Conservation (phyloP, 305 asterid species). For the Striga hermonthica region DNA sequence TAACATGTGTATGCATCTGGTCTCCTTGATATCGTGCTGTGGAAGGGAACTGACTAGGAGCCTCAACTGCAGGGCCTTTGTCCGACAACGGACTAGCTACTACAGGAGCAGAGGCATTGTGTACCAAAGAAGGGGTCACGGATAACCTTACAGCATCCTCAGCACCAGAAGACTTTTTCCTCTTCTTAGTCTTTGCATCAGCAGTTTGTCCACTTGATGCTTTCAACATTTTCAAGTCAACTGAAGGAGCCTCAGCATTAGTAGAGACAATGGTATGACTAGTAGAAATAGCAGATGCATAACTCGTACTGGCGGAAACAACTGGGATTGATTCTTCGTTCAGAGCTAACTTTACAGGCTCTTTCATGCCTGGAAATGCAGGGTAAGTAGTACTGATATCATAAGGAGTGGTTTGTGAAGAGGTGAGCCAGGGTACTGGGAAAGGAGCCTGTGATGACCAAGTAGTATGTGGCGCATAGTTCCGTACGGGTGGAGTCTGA, state of each 20-base stretch:
- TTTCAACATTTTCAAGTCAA: conserved; percentile 48
- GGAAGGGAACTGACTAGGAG: conserved; percentile 46
- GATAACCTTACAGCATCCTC: conserved; percentile 53
- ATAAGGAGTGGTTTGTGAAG: conserved; percentile 64
- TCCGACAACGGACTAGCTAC: conserved; percentile 39
- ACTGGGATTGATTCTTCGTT: conserved; percentile 52
- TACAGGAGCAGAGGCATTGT: conserved; percentile 42
- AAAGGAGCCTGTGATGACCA: conserved; percentile 56
- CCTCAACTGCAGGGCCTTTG: conserved; percentile 45
- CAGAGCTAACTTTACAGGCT: conserved; percentile 50
- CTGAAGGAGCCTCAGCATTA: conserved; percentile 44
- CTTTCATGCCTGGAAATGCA: conserved; percentile 53
- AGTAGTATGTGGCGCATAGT: conserved; percentile 46
- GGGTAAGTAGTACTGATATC: conserved; percentile 45
- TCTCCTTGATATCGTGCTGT: conserved; percentile 45
- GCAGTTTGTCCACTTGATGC: conserved; percentile 44
- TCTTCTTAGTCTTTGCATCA: conserved; percentile 70
- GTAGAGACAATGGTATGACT: conserved; percentile 45
- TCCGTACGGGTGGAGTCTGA: conserved; percentile 55
- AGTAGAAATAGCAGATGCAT: conserved; percentile 38
- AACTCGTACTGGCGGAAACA: conserved; percentile 43
- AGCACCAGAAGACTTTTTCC: conserved; percentile 56
- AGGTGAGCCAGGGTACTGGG: conserved; percentile 68
- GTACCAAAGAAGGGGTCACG: conserved; percentile 39
- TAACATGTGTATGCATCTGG: conserved; percentile 38